Base-by-base conservation (phyloP, 805 yeast genomes). In the Saturnispora sanitii region DNA sequence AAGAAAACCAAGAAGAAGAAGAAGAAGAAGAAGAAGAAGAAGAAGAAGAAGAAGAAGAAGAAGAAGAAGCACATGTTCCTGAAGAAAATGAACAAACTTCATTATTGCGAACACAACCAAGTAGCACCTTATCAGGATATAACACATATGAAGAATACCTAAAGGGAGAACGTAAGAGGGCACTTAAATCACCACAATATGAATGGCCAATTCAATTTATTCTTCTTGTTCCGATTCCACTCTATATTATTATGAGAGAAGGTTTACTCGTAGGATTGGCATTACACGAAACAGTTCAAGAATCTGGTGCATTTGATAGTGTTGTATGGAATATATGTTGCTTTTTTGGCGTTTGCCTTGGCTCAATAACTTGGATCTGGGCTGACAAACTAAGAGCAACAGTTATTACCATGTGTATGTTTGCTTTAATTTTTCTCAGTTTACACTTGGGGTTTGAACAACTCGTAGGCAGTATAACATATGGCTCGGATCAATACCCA, bases 141-240 rank as follows among this genome's bases (percentile, higher is more conserved):
- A 60, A 50, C 37, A 41, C 55, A 2, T 55, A 50, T 31, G 55
- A 47, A 1, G 49, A 57, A 2, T 54, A 49, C 38, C 38, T 51
- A 22, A 54, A 51, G 13, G 51, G 51, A 11, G 43, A 59, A 35
- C 56, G 57, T 36, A 42, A 45, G 1, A 51, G 59, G 4, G 65
- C 65, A 7, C 41, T 59, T 29, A 66, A 63, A 37, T 71, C 76
- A 4, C 69, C 72, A 35, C 71, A 79, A 31, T 84, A 81, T 53
- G 94, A 82, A 51, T 87, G 96, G 95, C 68, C 79, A 13, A 48
- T 84, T 15, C 95, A 87, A 56, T 85, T 74, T 51, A 48, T 83
- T 25, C 46, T 78, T 1, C 55, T 80, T 15, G 84, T 81, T 12
- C 95, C 96, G 2, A 39, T 80, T 12, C 62, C 81, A 1, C 62